These are phyloP conservation scores for Astragalus glycyphyllos DNA, from an alignment of 306 rosid species.

Conservation along the genomic window DNA sequence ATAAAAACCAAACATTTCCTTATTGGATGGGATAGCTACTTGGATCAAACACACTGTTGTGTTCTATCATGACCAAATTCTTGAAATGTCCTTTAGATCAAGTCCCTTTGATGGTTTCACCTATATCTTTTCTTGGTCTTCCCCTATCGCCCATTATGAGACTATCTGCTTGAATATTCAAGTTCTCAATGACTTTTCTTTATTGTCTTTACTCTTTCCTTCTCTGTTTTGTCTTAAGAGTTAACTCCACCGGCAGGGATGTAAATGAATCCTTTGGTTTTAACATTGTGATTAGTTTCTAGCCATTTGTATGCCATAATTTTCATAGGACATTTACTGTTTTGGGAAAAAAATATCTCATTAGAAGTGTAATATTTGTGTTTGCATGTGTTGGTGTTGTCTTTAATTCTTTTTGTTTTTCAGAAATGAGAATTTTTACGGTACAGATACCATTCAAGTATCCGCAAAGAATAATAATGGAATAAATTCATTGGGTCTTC, in stretches of 20 bases:
- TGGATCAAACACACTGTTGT: too few relatives aligned
- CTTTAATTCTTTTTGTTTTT: constrained; percentile 27
- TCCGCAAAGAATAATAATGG: constrained; percentile 72
- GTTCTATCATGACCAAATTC: too few relatives aligned
- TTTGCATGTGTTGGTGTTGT: background rate
- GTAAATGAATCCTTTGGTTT: constrained; percentile 2
- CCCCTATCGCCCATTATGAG: too few relatives aligned
- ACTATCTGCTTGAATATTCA: too few relatives aligned
- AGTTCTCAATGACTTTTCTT: too few relatives aligned
- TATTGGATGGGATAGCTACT: too few relatives aligned
- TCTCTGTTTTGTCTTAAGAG: background rate
- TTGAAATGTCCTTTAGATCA: too few relatives aligned
- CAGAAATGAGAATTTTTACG: constrained; percentile 79
- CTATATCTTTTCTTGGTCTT: too few relatives aligned
- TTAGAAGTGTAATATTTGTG: background rate
- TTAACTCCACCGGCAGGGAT: background rate
- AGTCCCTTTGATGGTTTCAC: too few relatives aligned
- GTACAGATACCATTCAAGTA: constrained; percentile 63
- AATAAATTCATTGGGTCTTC: constrained; percentile 62
- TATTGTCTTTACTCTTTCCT: too few relatives aligned
- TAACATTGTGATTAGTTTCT: constrained; percentile 20
- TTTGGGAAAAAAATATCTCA: background rate
- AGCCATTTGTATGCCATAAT: constrained; percentile 19
- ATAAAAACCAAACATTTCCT: too few relatives aligned
- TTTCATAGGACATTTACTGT: constrained; percentile 13